These are phyloP conservation scores for Aquilaria sinensis DNA, from an alignment of 345 rosid genomes.

Conservation along the genomic window DNA sequence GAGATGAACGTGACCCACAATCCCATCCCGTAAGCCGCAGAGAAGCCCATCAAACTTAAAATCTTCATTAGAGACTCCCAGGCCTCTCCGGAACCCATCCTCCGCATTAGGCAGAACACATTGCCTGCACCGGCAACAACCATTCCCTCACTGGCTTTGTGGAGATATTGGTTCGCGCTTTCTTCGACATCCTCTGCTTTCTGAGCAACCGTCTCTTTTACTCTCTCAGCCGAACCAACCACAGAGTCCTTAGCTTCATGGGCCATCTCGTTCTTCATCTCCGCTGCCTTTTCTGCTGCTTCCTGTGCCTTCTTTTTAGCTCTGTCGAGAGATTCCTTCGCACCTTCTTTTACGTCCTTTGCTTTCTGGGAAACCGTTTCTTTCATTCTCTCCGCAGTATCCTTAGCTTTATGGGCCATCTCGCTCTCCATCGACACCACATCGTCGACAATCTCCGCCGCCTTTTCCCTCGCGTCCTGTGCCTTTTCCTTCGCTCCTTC, in stretches of 20 bases:
- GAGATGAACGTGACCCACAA: constrained; percentile 80
- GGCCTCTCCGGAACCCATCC: constrained; percentile 7
- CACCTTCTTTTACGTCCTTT: constrained; percentile 17
- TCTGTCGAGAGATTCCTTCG: neutral
- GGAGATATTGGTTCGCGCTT: neutral
- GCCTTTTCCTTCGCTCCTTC: constrained; percentile 12
- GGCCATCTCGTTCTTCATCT: neutral
- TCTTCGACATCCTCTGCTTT: constrained; percentile 12
- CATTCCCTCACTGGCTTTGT: neutral
- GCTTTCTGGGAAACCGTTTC: constrained; percentile 12
- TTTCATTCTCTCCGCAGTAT: constrained; percentile 4
- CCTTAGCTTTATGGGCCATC: neutral
- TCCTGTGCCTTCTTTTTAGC: neutral
- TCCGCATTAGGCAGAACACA: neutral
- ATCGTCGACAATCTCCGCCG: neutral
- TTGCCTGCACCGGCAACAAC: neutral
- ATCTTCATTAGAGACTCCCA: constrained; percentile 21
- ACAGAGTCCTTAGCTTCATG: neutral
- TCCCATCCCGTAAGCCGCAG: constrained; percentile 56
- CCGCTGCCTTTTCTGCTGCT: neutral
- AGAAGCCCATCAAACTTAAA: constrained; percentile 38
- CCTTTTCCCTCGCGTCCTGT: neutral
- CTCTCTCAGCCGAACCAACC: no score
- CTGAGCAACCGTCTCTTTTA: no score
- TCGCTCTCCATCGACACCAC: neutral